These are phyloP conservation scores for Hordeum pubiflorum DNA, from an alignment of 202 grass and related monocot species.

Conservation along the genomic window DNA sequence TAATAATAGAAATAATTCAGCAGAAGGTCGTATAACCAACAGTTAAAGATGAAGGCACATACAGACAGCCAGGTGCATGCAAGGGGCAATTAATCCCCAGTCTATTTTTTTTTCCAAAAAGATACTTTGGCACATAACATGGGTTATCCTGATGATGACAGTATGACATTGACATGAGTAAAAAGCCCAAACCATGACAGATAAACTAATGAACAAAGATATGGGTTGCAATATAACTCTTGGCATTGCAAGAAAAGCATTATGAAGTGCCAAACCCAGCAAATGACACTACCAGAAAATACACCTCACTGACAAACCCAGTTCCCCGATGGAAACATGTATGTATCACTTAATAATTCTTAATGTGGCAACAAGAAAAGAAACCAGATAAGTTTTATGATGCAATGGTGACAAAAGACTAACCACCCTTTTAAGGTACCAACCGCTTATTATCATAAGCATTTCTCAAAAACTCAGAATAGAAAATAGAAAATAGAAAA, in stretches of 20 bases:
- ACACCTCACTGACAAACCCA: not conserved
- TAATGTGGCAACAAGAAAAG: not conserved
- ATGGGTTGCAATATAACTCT: not conserved
- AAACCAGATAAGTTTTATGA: not conserved
- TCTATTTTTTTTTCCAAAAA: not conserved
- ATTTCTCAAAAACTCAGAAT: not conserved
- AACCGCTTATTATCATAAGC: not conserved
- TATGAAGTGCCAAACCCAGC: not conserved
- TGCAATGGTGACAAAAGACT: not conserved
- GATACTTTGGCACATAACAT: not conserved
- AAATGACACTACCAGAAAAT: not conserved
- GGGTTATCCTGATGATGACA: not conserved
- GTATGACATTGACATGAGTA: not conserved
- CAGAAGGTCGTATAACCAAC: not conserved
- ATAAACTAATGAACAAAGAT: not conserved
- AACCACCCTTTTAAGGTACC: not conserved
- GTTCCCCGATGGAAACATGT: not conserved
- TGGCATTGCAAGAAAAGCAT: not conserved
- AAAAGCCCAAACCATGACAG: not conserved
- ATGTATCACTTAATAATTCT: not conserved
- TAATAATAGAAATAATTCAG: conserved; percentile 4
- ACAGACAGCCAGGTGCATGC: not conserved
- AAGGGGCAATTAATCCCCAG: not conserved
- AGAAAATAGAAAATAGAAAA: not conserved
- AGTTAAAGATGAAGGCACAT: not conserved